These are phyloP conservation scores for Daldinia bambusicola DNA, from an alignment of 495 filamentous ascomycete species.

Conservation along the genomic window DNA sequence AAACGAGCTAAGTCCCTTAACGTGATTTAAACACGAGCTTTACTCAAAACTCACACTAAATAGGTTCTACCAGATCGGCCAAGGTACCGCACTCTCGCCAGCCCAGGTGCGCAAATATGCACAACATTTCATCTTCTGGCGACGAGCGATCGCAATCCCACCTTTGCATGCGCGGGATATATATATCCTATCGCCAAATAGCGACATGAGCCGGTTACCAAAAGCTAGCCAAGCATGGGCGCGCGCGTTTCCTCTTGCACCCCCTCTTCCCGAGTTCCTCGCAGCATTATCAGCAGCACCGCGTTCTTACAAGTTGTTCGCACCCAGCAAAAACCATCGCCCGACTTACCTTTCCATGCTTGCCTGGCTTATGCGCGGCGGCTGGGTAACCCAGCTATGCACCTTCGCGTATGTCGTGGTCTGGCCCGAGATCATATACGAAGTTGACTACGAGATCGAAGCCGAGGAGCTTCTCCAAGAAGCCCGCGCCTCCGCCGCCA, in stretches of 20 bases:
- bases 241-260: constrained; percentile 79
- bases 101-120: constrained; percentile 84
- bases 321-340: constrained; percentile 89
- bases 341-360: constrained; percentile 87
- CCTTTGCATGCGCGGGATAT: constrained; percentile 89
- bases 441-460: constrained; percentile 67
- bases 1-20: neutral
- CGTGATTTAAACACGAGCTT: neutral
- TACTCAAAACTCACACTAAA: neutral
- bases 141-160: constrained; percentile 89
- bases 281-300: constrained; percentile 78
- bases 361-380: constrained; percentile 89
- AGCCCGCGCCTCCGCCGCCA: constrained; percentile 6
- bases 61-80: constrained; percentile 80
- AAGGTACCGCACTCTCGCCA: constrained; percentile 75
- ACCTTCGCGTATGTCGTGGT: constrained; percentile 85
- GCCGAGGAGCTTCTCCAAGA: constrained; percentile 57
- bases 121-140: constrained; percentile 93
- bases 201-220: constrained; percentile 77
- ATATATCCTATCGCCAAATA: constrained; percentile 95
- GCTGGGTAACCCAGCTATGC: constrained; percentile 91
- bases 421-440: constrained; percentile 68
- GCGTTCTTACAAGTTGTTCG: constrained; percentile 79
- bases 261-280: constrained; percentile 84
- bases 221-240: constrained; percentile 78